phyloP scores from a whole-genome alignment of 345 rosid species.

The Corchorus capsularis region DNA sequence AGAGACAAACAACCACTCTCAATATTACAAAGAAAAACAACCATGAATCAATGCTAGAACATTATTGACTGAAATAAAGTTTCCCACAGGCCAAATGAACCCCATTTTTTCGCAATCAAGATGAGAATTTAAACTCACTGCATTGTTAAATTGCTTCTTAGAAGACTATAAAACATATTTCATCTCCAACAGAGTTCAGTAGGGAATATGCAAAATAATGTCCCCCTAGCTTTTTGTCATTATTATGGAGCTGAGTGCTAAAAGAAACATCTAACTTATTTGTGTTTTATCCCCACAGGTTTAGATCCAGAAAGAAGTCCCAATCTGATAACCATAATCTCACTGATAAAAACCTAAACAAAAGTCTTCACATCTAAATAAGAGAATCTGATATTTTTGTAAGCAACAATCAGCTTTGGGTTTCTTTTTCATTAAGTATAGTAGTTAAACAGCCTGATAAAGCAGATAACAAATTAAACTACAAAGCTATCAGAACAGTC shows the following conservation, averaged over 20 bases:
- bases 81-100: background rate
- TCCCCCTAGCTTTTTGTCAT: background rate
- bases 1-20: background rate
- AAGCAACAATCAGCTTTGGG: background rate
- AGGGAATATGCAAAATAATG: background rate
- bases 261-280: slow-evolving; percentile 13
- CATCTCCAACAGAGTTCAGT: background rate
- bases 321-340: background rate
- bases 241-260: background rate
- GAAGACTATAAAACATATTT: background rate
- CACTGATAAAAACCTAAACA: background rate
- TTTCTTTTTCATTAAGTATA: slow-evolving; percentile 5
- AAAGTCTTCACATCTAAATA: background rate
- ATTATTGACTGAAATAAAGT: background rate
- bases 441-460: background rate
- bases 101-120: background rate
- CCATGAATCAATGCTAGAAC: background rate
- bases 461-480: background rate
- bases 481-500: background rate
- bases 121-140: background rate
- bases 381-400: slow-evolving; percentile 4
- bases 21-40: background rate
- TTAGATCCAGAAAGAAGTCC: background rate
- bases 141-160: background rate
- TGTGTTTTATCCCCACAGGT: background rate